phyloP scores from a whole-genome alignment of 164 flowering plant genomes.

The Nymphaea thermarum region DNA sequence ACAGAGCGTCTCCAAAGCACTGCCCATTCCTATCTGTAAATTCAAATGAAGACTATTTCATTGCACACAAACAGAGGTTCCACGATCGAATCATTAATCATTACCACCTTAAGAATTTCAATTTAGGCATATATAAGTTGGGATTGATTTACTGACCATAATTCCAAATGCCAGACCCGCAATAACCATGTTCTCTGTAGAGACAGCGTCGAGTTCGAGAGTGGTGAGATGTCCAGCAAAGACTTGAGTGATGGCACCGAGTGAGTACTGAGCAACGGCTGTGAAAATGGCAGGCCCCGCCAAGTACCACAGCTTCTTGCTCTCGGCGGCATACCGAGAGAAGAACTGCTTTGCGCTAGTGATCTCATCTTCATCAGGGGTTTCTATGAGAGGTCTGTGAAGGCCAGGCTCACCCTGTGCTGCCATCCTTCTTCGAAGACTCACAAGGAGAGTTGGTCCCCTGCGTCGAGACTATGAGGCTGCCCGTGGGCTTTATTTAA shows the following conservation, averaged over 20 bases:
- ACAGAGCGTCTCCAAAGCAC: slow-evolving; percentile 42
- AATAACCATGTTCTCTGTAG: slow-evolving; percentile 23
- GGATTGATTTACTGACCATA: slow-evolving; percentile 12
- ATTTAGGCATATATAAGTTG: too few species aligned
- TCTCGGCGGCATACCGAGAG: slow-evolving; percentile 13
- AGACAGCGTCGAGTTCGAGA: slow-evolving; percentile 26
- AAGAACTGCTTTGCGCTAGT: slow-evolving; percentile 8
- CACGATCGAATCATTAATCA: not conserved
- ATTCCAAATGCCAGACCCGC: slow-evolving; percentile 24
- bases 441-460: not conserved
- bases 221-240: slow-evolving; percentile 23
- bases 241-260: slow-evolving; percentile 21
- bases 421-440: not conserved
- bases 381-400: slow-evolving; percentile 7
- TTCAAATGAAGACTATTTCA: not conserved
- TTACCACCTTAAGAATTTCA: not conserved
- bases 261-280: slow-evolving; percentile 19
- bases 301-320: slow-evolving; percentile 19
- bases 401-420: not conserved
- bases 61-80: not conserved
- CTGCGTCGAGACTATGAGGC: not conserved
- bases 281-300: slow-evolving; percentile 28
- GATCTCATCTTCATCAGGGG: slow-evolving; percentile 14
- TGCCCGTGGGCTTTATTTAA: not conserved
- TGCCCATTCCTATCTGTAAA: slow-evolving; percentile 58